These are phyloP conservation scores for Galerina sulciceps DNA, from an alignment of 768 basidiomycete genomes.

Conservation along the genomic window DNA sequence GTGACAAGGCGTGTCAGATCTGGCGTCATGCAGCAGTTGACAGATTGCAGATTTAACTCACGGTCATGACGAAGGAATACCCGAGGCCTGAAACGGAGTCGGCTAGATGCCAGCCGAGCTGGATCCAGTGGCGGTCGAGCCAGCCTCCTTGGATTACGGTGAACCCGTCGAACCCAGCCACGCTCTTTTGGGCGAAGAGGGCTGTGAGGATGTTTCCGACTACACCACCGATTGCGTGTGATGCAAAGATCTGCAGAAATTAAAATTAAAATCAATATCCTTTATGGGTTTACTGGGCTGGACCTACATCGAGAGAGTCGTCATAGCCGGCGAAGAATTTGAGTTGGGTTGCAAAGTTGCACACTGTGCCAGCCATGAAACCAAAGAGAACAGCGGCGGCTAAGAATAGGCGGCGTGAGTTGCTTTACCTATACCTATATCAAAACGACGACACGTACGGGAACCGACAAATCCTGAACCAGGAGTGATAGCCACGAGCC, in stretches of 20 bases:
- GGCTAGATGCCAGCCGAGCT: conserved; percentile 86
- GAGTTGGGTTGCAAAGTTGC: conserved; percentile 94
- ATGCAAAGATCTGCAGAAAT: conserved; percentile 78
- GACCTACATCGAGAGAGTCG: conserved; percentile 77
- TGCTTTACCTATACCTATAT: not conserved
- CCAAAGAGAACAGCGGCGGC: conserved; percentile 89
- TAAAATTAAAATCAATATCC: conserved; percentile 3
- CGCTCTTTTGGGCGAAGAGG: conserved; percentile 80
- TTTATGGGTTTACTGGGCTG: not conserved
- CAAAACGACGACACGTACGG: conserved; percentile 45
- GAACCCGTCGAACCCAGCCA: conserved; percentile 81
- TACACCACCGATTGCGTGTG: conserved; percentile 79
- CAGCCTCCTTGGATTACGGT: conserved; percentile 81
- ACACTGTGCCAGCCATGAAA: conserved; percentile 79
- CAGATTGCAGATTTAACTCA: conserved; percentile 32
- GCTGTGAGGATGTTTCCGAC: conserved; percentile 86
- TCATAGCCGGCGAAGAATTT: conserved; percentile 83
- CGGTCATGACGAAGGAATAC: conserved; percentile 81
- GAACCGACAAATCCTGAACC: conserved; percentile 82
- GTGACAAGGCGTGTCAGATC: not conserved
- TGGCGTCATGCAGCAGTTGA: not conserved
- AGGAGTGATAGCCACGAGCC: conserved; percentile 89
- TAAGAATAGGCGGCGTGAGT: conserved; percentile 21
- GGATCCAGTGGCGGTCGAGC: conserved; percentile 81
- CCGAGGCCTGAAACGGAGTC: conserved; percentile 68